These are phyloP conservation scores for Cylindrodendrum hubeiense DNA, from an alignment of 2,329 filamentous ascomycete genomes.

Conservation along the genomic window DNA sequence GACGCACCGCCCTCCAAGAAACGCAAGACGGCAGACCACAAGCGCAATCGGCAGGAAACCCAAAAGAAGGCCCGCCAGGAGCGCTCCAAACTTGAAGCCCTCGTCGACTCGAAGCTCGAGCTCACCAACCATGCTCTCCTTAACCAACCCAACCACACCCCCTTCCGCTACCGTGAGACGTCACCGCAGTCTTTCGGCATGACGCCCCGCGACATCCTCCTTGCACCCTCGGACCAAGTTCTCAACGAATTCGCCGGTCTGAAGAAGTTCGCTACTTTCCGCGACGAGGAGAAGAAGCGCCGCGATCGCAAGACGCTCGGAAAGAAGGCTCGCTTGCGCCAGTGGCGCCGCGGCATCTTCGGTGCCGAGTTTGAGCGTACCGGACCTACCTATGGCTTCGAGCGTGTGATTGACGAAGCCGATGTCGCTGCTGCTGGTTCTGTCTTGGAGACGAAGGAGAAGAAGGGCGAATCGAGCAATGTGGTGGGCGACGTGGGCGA, in stretches of 20 bases:
- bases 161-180: conserved; percentile 94
- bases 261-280: conserved; percentile 93
- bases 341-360: conserved; percentile 82
- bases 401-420: conserved; percentile 51
- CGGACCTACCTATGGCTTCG: conserved; percentile 70
- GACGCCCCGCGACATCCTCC: conserved; percentile 88
- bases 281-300: conserved; percentile 89
- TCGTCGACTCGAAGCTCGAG: conserved; percentile 86
- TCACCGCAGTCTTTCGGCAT: conserved; percentile 92
- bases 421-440: conserved; percentile 36
- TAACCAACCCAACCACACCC: conserved; percentile 46
- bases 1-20: conserved; percentile 65
- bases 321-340: conserved; percentile 90
- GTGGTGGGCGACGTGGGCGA: conserved; percentile 46
- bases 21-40: conserved; percentile 71
- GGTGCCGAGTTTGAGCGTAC: conserved; percentile 68
- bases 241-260: conserved; percentile 93
- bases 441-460: conserved; percentile 42
- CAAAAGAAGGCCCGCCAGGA: conserved; percentile 84
- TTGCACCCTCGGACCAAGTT: conserved; percentile 84
- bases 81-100: conserved; percentile 84
- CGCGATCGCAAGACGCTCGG: conserved; percentile 89
- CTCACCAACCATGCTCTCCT: conserved; percentile 75
- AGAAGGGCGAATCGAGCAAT: conserved; percentile 41
- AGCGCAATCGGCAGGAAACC: conserved; percentile 67